Conservation (phyloP, 805 yeast genomes). For the Ascoidea rubescens region DNA sequence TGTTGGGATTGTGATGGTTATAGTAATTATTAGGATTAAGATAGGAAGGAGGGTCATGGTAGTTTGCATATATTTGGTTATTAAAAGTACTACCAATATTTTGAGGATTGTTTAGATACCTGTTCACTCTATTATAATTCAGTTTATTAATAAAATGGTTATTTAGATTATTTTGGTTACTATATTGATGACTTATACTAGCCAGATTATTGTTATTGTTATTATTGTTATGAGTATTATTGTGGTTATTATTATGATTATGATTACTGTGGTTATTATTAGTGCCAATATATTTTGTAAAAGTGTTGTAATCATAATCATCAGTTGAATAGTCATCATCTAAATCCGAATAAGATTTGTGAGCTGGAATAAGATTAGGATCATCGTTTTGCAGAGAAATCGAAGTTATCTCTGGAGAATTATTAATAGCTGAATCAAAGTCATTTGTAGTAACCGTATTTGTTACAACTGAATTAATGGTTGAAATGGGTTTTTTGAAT, state of each 20-base stretch:
- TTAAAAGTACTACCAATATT: background rate
- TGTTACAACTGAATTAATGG: too few species aligned
- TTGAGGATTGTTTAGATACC: background rate
- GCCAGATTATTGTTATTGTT: background rate
- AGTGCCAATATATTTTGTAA: conserved; percentile 6
- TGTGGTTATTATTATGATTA: conserved; percentile 5
- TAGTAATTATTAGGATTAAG: too few species aligned
- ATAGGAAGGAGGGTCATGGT: background rate
- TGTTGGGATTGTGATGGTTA: too few species aligned
- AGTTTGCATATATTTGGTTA: background rate
- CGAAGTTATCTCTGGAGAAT: background rate
- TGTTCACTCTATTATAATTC: background rate
- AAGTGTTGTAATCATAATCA: conserved; percentile 8
- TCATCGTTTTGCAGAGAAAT: conserved; percentile 2
- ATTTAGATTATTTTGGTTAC: background rate
- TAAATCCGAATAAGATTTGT: conserved; percentile 10
- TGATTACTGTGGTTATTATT: background rate
- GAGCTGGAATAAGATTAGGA: conserved; percentile 3
- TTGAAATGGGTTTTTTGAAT: too few species aligned
- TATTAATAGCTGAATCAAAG: background rate
- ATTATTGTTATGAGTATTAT: conserved; percentile 2
- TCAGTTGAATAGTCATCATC: conserved; percentile 10
- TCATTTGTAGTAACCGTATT: background rate
- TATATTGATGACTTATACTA: background rate
- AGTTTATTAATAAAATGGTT: background rate